phyloP scores from a whole-genome alignment of 805 yeast species.

The Yamadazyma nakazawae region DNA sequence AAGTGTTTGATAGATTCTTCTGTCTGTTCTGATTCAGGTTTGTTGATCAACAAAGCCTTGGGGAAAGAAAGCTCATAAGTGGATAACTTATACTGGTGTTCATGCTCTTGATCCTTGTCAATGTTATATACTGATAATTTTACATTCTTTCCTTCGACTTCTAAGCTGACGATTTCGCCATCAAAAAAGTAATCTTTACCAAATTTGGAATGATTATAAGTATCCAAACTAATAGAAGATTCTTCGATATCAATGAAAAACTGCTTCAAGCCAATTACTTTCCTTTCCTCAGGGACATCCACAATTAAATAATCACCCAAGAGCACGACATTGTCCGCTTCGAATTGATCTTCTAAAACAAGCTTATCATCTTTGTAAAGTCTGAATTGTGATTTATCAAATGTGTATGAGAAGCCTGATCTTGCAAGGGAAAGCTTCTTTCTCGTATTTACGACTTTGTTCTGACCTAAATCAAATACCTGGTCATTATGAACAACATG shows the following conservation, averaged over 20 bases:
- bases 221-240: conserved; percentile 11
- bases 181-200: conserved; percentile 11
- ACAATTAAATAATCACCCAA: conserved; percentile 8
- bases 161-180: conserved; percentile 4
- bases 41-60: conserved; percentile 21
- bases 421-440: conserved; percentile 2
- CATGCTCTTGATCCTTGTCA: neutral
- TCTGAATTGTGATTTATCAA: conserved; percentile 2
- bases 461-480: conserved; percentile 5
- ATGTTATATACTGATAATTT: conserved; percentile 3
- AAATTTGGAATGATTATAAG: neutral
- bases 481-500: neutral
- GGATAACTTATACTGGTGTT: neutral
- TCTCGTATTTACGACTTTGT: neutral
- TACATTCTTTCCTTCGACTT: conserved; percentile 1
- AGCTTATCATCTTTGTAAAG: conserved; percentile 5
- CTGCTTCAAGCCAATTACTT: conserved; percentile 9
- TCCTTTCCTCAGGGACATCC: conserved; percentile 7
- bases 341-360: conserved; percentile 12
- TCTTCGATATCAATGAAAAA: conserved; percentile 11
- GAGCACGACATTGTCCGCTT: neutral
- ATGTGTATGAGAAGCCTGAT: conserved; percentile 9
- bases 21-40: conserved; percentile 26
- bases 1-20: conserved; percentile 30
- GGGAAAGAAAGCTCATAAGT: conserved; percentile 7